Evolutionary conservation across 495 filamentous ascomycete species (phyloP).

Genomic region (Penicillium atrosanguineum): DNA sequence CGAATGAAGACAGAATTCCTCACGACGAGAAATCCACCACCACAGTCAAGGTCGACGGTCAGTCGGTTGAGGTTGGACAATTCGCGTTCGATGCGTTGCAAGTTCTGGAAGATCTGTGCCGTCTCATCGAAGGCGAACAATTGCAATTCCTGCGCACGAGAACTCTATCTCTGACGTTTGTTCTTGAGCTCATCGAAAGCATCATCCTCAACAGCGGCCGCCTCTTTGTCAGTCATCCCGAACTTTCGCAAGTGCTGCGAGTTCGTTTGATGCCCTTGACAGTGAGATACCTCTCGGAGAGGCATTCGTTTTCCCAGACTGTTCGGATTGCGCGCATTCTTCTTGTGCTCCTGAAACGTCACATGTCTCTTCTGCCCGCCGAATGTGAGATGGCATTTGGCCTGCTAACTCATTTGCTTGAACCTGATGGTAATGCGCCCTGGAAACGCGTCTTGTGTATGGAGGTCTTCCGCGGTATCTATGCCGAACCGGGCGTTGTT

Average conservation of each 20-base stretch:
- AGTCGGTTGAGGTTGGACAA: conserved; percentile 60
- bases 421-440: conserved; percentile 69
- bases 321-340: conserved; percentile 80
- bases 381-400: conserved; percentile 85
- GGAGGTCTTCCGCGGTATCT: conserved; percentile 84
- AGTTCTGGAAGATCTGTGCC: conserved; percentile 85
- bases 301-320: conserved; percentile 75
- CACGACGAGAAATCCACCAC: conserved; percentile 31
- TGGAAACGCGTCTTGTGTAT: conserved; percentile 91
- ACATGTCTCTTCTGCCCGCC: conserved; percentile 67
- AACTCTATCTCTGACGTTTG: conserved; percentile 73
- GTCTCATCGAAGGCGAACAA: conserved; percentile 78
- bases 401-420: conserved; percentile 83
- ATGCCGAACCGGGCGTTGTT: conserved; percentile 72
- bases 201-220: conserved; percentile 78
- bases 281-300: conserved; percentile 73
- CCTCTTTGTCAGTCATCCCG: conserved; percentile 73
- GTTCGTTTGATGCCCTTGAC: conserved; percentile 79
- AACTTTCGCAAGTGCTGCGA: conserved; percentile 77
- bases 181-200: conserved; percentile 87
- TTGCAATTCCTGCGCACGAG: conserved; percentile 76
- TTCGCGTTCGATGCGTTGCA: conserved; percentile 86
- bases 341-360: conserved; percentile 71
- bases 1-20: conserved; percentile 72
- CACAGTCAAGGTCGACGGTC: conserved; percentile 50